phyloP scores from a whole-genome alignment of 73 alveolate species.

The Paramecium bursaria region DNA sequence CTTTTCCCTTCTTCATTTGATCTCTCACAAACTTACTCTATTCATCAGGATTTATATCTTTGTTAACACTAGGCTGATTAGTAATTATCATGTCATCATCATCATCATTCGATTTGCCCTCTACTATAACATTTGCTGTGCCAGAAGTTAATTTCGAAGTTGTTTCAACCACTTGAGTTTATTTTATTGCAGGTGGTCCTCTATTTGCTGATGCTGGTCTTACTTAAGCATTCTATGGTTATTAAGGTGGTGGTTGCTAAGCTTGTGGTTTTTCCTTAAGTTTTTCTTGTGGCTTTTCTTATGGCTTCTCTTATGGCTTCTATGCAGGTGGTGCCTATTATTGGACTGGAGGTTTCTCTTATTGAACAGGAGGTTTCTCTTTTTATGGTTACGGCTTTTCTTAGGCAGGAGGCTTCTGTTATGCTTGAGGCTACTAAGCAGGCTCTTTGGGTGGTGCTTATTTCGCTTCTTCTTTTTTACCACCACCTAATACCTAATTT shows the following conservation, averaged over 20 bases:
- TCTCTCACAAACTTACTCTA: conserved; percentile 62
- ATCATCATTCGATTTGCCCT: conserved; percentile 46
- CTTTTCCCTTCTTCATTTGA: conserved; percentile 31
- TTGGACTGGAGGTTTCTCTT: conserved; percentile 1
- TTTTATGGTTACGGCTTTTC: conserved; percentile 23
- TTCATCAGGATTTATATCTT: conserved; percentile 56
- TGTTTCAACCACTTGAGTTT: not conserved
- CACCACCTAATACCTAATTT: conserved; percentile 44
- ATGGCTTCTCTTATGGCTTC: conserved; percentile 38
- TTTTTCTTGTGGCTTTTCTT: conserved; percentile 51
- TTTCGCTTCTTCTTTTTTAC: conserved; percentile 57
- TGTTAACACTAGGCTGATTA: not conserved
- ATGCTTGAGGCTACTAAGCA: not conserved
- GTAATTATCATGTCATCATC: conserved; percentile 36
- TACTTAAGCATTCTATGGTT: conserved; percentile 1
- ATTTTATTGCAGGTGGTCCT: conserved; percentile 59
- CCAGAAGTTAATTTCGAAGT: conserved; percentile 1
- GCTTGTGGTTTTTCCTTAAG: conserved; percentile 50
- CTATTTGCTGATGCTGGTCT: conserved; percentile 59
- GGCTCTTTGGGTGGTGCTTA: not conserved
- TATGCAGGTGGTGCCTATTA: not conserved
- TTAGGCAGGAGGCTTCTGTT: not conserved
- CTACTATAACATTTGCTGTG: conserved; percentile 54
- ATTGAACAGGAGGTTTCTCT: conserved; percentile 45
- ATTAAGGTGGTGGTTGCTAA: conserved; percentile 52